Evolutionary conservation across 2,329 filamentous ascomycete species (phyloP), one percentile per base, ranked within the genome.

Genomic region (Xylariales sp.): DNA sequence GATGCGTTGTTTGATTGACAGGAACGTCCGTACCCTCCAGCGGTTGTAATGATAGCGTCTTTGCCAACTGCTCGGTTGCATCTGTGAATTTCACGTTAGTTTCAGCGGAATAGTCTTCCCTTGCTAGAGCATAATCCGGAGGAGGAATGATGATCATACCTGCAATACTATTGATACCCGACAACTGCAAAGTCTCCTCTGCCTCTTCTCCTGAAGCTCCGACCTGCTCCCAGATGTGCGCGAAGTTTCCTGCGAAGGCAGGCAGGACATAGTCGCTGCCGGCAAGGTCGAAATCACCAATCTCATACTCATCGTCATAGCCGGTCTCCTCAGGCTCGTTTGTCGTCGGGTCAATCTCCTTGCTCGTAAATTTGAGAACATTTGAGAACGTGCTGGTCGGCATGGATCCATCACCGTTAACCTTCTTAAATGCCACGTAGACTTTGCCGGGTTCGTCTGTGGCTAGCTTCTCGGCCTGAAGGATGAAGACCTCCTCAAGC

Each of bases 241-340:
- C 88, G 60, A 97, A 98, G 72, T 88, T 95, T 60, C 90, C 86
- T 14, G 90, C 90, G 62, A 95, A 98, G 2, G 88, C 84, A 15
- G 93, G 93, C 33, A 95, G 77, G 45, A 98, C 81, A 63, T 96
- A 98, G 63, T 98, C 93, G 50, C 88, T 89, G 41, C 91, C 93
- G 14, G 81, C 77, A 43, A 98, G 78, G 45, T 96, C 90, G 44
- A 97, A 81, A 58, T 96, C 89, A 45, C 93, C 88, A 43, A 97
- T 85, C 66, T 96, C 88, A 59, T 98, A 98, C 67, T 98, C 93
- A 56, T 98, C 93, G 37, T 97, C 91, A 61, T 97, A 97, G 31
- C 93, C 93, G 32, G 69, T 76, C 13, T 95, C 89, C 62, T 98
- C 93, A 1, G 91, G 87, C 65, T 96, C 89, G 48, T 81, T 80